Evolutionary conservation across 2,329 filamentous ascomycete genomes (phyloP), one percentile per base, ranked within the genome.

Genomic region (Aspergillus phoenicis): DNA sequence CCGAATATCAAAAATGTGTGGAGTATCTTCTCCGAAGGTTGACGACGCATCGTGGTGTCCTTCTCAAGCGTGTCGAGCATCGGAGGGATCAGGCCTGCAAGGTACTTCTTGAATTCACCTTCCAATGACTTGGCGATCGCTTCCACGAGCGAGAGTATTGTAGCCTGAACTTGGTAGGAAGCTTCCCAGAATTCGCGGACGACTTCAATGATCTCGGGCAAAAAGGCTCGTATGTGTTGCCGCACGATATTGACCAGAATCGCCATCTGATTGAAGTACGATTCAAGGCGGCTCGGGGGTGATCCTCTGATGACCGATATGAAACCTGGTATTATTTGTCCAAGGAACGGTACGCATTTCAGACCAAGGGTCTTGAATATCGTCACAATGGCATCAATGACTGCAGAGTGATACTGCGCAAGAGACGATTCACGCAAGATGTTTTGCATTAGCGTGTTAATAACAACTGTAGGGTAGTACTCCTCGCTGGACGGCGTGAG

Each of bases 331-430:
- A 99, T 91, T 63, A 99, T 97, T 62, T 95, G 90, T 62, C 91
- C 90, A 1, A 99, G 85, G 76, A 98, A 99, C 0, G 92, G 91
- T 8, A 99, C 94, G 74, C 95, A 99, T 74, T 98, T 97, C 68
- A 99, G 81, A 2, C 95, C 95, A 62, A 99, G 84, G 0, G 96
- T 99, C 68, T 95, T 91, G 79, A 99, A 99, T 61, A 99, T 99
- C 68, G 92, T 97, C 88, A 99, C 98, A 69, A 99, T 96, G 5
- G 95, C 95, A 75, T 98, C 95, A 55, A 99, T 95, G 13, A 98
- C 94, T 10, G 90, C 88, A 4, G 93, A 94, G 71, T 99, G 96
- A 70, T 97, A 94, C 71, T 96, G 91, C 11, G 89, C 87, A 4
- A 99, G 82, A 0, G 95, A 98, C 26, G 89, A 88, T 68, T 99